Conservation (phyloP, 768 basidiomycete genomes). For the Coprinopsis strossmayeri region DNA sequence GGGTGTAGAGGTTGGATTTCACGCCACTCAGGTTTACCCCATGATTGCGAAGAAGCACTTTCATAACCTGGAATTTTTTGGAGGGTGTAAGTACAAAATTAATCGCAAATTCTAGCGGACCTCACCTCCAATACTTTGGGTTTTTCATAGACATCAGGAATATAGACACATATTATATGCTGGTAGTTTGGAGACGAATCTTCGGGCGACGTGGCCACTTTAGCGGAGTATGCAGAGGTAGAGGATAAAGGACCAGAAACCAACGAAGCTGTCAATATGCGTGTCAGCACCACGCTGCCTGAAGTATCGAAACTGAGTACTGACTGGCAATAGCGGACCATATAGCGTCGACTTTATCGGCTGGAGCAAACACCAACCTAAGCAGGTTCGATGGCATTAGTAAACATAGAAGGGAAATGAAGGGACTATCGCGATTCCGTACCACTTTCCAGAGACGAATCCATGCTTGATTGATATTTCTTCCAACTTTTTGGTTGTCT, state of each 20-base stretch:
- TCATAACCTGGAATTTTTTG: constrained; percentile 50
- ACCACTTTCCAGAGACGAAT: constrained; percentile 68
- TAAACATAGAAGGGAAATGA: not conserved
- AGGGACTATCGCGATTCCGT: not conserved
- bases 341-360: constrained; percentile 56
- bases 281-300: not conserved
- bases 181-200: constrained; percentile 42
- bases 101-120: not conserved
- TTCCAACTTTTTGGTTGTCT: constrained; percentile 51
- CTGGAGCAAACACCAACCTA: constrained; percentile 63
- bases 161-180: constrained; percentile 66
- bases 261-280: constrained; percentile 46
- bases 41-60: constrained; percentile 56
- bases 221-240: constrained; percentile 50
- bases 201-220: constrained; percentile 59
- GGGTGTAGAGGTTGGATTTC: constrained; percentile 66
- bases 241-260: constrained; percentile 54
- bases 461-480: constrained; percentile 50
- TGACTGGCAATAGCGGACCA: constrained; percentile 59
- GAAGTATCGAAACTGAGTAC: constrained; percentile 15
- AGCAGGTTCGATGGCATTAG: not conserved
- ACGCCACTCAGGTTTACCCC: constrained; percentile 62
- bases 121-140: constrained; percentile 46
- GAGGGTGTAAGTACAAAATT: not conserved
- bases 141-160: constrained; percentile 68